These are phyloP conservation scores for Cryptococcus sp. DNA, from an alignment of 1,284 basidiomycete species.

Conservation along the genomic window DNA sequence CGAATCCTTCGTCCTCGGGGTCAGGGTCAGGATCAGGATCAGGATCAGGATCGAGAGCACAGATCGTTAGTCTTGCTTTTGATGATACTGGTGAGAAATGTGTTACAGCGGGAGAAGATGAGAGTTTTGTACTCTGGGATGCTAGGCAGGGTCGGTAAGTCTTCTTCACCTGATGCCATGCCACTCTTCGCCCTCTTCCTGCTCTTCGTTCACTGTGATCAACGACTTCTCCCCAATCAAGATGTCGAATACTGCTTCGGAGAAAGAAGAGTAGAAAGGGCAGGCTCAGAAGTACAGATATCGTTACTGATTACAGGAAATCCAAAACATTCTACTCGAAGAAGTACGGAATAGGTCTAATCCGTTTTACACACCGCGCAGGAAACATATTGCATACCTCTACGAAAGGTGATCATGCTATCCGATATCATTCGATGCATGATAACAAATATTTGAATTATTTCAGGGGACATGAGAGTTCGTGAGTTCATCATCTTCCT, in stretches of 20 bases:
- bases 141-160: slow-evolving; percentile 89
- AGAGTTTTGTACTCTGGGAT: slow-evolving; percentile 84
- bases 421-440: slow-evolving; percentile 90
- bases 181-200: no score
- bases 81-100: slow-evolving; percentile 84
- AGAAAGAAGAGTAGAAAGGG: no score
- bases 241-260: no score
- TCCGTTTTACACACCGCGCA: slow-evolving; percentile 88
- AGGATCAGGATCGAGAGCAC: no score
- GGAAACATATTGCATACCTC: slow-evolving; percentile 83
- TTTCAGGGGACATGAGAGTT: slow-evolving; percentile 87
- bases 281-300: no score
- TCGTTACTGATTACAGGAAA: slow-evolving; percentile 49
- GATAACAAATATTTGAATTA: slow-evolving; percentile 95
- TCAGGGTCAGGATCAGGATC: background rate
- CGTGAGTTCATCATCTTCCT: slow-evolving; percentile 35
- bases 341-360: slow-evolving; percentile 93
- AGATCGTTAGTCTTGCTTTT: slow-evolving; percentile 79
- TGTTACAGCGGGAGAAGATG: slow-evolving; percentile 87
- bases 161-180: no score
- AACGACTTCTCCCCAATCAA: slow-evolving; percentile 15
- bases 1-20: background rate
- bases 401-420: slow-evolving; percentile 83
- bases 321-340: slow-evolving; percentile 79
- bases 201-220: slow-evolving; percentile 4